Evolutionary conservation across 78 protist species (phyloP), one percentile per base, ranked within the genome.

Genomic region (Speleostelium caveatum): DNA sequence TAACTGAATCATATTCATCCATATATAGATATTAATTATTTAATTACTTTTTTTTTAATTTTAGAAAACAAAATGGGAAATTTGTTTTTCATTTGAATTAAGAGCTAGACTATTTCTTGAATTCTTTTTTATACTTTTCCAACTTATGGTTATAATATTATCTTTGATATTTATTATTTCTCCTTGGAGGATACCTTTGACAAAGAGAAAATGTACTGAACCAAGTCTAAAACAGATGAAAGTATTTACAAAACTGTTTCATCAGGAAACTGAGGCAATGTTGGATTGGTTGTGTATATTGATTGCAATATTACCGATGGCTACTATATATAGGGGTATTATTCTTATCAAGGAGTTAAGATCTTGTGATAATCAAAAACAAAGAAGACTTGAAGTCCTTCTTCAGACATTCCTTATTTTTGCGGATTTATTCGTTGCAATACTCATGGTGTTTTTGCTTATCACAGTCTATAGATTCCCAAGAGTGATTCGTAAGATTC

Each of bases 381-480:
- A 35, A 0, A 39, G 39, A 4, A 41, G 86, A 41, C 22, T 30
- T 14, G 74, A 86, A 24, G 62, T 65, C 21, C 61, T 86, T 22
- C 6, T 35, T 10, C 91, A 83, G 45, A 39, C 38, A 10, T 5
- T 49, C 4, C 38, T 39, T n/a, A 21, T 76, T 3, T 32, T 73
- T n/a, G 74, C 33, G 1, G 93, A 86, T 49, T n/a, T 86, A 28
- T 53, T 66, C 2, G 41, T 61, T 22, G 8, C 61, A 2, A 32
- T 86, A 17, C 59, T 56, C 39, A 21, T 45, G 41, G 4, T 86
- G 24, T 41, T 30, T 8, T 30, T 86, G 12, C 10, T 73, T 3
- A 17, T 45, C 1, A 73, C 80, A 32, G 28, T 72, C 1, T 86
- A 86, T 60, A 75, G 93, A 26, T n/a, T 86, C 16, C 67, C 75